Conservation (phyloP, 345 rosid genomes). For the Geranium brycei region DNA sequence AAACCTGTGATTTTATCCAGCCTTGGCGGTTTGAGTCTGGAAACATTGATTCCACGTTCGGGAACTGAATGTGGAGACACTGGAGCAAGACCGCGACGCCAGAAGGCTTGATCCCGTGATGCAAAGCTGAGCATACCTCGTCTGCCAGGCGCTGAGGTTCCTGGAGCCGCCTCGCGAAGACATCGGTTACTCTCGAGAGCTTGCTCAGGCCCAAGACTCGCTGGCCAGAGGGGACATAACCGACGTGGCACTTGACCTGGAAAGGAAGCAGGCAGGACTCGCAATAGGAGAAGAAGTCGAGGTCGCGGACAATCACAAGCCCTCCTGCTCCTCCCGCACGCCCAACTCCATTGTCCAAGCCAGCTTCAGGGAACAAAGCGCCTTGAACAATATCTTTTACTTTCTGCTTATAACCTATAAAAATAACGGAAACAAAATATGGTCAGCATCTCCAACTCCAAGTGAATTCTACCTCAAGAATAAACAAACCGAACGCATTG, state of each 20-base stretch:
- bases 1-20: conserved; percentile 37
- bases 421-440: background rate
- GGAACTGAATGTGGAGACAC: conserved; percentile 70
- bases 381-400: conserved; percentile 67
- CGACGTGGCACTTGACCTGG: conserved; percentile 73
- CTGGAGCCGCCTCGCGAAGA: conserved; percentile 79
- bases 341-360: conserved; percentile 52
- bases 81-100: conserved; percentile 86
- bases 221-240: conserved; percentile 75
- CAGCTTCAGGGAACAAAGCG: conserved; percentile 90
- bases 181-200: conserved; percentile 76
- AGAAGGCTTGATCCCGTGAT: conserved; percentile 60
- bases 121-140: conserved; percentile 68
- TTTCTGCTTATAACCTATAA: conserved; percentile 53
- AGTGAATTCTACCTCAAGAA: background rate
- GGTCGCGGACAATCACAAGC: conserved; percentile 75
- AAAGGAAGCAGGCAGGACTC: conserved; percentile 91
- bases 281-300: conserved; percentile 77
- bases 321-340: conserved; percentile 89
- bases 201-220: conserved; percentile 86
- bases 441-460: background rate
- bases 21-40: conserved; percentile 37
- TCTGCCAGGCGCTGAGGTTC: conserved; percentile 69
- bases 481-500: too few species aligned
- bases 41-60: conserved; percentile 35